Conservation (phyloP, 306 rosid species). For the Sicyos edulis region DNA sequence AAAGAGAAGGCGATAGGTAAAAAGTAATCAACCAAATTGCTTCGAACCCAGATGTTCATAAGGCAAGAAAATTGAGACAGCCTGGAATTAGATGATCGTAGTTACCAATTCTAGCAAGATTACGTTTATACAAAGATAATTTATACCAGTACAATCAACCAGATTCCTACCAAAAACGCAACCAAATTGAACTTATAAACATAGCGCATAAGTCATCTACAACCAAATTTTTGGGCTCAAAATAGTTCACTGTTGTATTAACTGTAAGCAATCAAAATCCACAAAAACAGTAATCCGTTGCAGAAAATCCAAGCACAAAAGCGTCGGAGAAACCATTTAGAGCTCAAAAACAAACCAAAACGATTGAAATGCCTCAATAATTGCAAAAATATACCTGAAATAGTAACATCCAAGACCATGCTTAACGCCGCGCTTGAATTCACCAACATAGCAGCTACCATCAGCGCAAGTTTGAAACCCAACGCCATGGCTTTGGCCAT, state of each 20-base stretch:
- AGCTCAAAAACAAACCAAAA: neutral
- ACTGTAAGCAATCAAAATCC: neutral
- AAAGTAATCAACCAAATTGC: neutral
- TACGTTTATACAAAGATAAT: slow-evolving; percentile 5
- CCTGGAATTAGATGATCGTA: neutral
- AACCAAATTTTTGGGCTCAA: neutral
- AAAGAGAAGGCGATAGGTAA: neutral
- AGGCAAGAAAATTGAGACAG: neutral
- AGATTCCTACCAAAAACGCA: neutral
- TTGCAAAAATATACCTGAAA: slow-evolving; percentile 50
- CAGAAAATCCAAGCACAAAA: neutral
- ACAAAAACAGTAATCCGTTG: neutral
- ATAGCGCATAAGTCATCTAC: neutral
- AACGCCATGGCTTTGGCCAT: slow-evolving; percentile 90
- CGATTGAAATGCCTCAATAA: neutral
- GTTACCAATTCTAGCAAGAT: slow-evolving; percentile 10
- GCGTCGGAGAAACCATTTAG: neutral
- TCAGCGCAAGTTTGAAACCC: slow-evolving; percentile 92
- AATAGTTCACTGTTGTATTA: slow-evolving; percentile 9
- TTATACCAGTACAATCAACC: neutral
- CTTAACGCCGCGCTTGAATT: slow-evolving; percentile 82
- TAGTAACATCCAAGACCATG: slow-evolving; percentile 95
- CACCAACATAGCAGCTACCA: slow-evolving; percentile 79
- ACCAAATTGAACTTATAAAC: neutral
- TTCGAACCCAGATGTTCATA: slow-evolving; percentile 1